Conservation (phyloP, 768 basidiomycete species). For the Tylopilus sp. region DNA sequence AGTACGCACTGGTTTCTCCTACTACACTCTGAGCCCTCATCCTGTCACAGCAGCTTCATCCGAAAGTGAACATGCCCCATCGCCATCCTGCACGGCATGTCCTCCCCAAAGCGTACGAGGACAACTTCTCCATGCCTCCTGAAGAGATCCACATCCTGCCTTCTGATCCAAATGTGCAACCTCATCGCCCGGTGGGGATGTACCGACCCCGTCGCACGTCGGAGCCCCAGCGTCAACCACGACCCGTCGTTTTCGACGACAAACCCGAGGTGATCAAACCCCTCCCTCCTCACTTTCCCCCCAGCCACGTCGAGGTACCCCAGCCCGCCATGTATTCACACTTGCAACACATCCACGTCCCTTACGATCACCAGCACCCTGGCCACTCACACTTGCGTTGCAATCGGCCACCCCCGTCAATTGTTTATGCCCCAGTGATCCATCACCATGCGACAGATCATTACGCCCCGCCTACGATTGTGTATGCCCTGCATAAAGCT, state of each 20-base stretch:
- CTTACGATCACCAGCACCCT: slow-evolving; percentile 30
- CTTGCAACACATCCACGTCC: slow-evolving; percentile 38
- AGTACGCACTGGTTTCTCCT: slow-evolving; percentile 36
- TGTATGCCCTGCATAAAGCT: slow-evolving; percentile 50
- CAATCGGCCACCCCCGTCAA: slow-evolving; percentile 48
- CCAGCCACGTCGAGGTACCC: slow-evolving; percentile 20
- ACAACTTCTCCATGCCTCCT: slow-evolving; percentile 35
- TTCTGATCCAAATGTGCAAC: slow-evolving; percentile 39
- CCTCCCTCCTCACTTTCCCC: slow-evolving; percentile 30
- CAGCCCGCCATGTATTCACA: slow-evolving; percentile 36
- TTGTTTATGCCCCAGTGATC: slow-evolving; percentile 53
- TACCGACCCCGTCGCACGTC: slow-evolving; percentile 31
- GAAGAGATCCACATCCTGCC: slow-evolving; percentile 66
- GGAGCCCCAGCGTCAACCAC: slow-evolving; percentile 26
- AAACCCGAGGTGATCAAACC: slow-evolving; percentile 34
- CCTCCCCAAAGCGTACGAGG: slow-evolving; percentile 17
- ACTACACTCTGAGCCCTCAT: background rate
- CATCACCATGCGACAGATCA: slow-evolving; percentile 44
- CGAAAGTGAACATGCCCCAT: slow-evolving; percentile 57
- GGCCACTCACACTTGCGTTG: slow-evolving; percentile 37
- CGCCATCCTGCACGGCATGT: slow-evolving; percentile 13
- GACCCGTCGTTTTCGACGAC: slow-evolving; percentile 14
- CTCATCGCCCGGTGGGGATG: slow-evolving; percentile 28
- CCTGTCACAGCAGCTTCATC: slow-evolving; percentile 57
- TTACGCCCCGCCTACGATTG: slow-evolving; percentile 60